Percentiles rank a stretch among this genome's conserved stretches.
phyloP scores from a whole-genome alignment of 192 early-diverging fungal species.

The Coemansia sp. region DNA sequence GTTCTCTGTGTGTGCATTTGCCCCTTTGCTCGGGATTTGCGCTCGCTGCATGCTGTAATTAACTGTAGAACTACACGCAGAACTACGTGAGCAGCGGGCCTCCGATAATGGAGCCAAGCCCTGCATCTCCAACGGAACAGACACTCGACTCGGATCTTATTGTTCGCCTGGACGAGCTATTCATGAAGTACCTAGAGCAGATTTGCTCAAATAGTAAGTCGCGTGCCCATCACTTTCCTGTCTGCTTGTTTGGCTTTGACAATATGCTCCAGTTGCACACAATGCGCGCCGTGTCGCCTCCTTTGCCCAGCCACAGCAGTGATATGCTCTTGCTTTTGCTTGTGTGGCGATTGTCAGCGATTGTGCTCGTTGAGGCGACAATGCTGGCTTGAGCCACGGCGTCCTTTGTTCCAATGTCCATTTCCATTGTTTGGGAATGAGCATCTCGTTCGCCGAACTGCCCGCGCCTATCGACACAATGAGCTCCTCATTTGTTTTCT shows the following conservation, averaged over 20 bases:
- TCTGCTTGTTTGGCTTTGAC: not conserved
- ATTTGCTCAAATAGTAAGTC: conserved; percentile 70
- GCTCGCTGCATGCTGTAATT: not conserved
- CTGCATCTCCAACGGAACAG: conserved; percentile 46
- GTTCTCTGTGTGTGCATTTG: not conserved
- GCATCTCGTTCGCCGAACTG: too few relatives aligned
- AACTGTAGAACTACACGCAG: conserved; percentile 49
- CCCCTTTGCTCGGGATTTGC: not conserved
- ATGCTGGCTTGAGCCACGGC: too few relatives aligned
- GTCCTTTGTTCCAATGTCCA: conserved; percentile 5
- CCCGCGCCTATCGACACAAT: not conserved
- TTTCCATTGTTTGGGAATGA: not conserved
- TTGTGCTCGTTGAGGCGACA: not conserved
- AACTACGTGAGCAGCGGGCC: conserved; percentile 37
- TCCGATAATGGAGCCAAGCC: conserved; percentile 40
- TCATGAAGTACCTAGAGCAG: conserved; percentile 67
- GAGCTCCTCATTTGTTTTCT: not conserved
- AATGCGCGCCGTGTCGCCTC: not conserved
- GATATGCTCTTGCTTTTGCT: conserved; percentile 7
- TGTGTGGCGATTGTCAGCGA: not conserved
- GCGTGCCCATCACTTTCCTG: not conserved
- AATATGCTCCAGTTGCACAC: too few relatives aligned
- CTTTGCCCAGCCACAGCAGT: not conserved
- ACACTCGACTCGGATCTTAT: conserved; percentile 53
- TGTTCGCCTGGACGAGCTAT: conserved; percentile 63